Conservation (phyloP, 495 filamentous ascomycete genomes). For the Aspergillus saccharolyticus region DNA sequence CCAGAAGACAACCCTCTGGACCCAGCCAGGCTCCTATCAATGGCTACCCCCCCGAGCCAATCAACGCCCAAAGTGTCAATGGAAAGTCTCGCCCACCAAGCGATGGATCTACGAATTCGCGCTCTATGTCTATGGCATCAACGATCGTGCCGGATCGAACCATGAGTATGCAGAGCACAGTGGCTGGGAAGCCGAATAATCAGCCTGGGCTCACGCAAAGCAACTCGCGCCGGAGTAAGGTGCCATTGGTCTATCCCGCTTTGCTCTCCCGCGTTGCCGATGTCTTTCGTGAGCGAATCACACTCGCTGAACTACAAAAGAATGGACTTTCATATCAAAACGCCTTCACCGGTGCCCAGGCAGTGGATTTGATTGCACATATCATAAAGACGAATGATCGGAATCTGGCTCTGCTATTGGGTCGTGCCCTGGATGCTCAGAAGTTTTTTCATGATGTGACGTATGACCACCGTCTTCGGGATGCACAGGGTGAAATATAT, state of each 20-base stretch:
- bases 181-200: conserved; percentile 27
- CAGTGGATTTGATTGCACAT: conserved; percentile 87
- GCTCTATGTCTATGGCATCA: conserved; percentile 88
- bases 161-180: conserved; percentile 43
- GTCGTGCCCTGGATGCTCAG: conserved; percentile 90
- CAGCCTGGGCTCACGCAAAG: conserved; percentile 43
- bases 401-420: conserved; percentile 89
- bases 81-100: conserved; percentile 35
- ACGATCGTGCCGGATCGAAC: conserved; percentile 55
- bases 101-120: conserved; percentile 41
- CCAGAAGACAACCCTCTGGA: conserved; percentile 53
- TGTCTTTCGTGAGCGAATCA: conserved; percentile 80
- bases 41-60: conserved; percentile 25
- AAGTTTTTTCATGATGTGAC: conserved; percentile 99
- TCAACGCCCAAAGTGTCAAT: conserved; percentile 23
- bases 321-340: conserved; percentile 97
- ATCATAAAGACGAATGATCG: conserved; percentile 97
- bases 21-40: conserved; percentile 24
- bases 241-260: conserved; percentile 88
- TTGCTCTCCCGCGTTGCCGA: conserved; percentile 86
- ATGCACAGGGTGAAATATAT: conserved; percentile 87
- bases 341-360: conserved; percentile 89
- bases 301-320: conserved; percentile 81
- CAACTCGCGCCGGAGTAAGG: conserved; percentile 46
- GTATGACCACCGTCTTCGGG: conserved; percentile 91